A percentile compares a stretch with the other conserved stretches of the same genome.
phyloP scores from a whole-genome alignment of 305 asterid genomes.

The Fraxinus platypoda region DNA sequence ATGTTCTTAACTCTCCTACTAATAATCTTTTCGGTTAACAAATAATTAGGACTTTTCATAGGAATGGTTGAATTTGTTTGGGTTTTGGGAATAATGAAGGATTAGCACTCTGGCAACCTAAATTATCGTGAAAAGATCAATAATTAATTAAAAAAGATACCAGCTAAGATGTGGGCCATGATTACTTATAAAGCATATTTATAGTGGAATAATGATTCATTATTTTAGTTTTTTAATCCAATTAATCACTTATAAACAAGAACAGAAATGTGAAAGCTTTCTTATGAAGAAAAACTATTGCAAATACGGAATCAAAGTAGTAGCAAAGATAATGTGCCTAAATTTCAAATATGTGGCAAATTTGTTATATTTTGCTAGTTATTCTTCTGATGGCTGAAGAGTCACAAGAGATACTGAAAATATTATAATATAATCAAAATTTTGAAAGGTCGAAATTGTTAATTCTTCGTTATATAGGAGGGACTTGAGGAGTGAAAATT shows the following conservation, averaged over 20 bases:
- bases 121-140: slow-evolving; percentile 25
- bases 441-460: not conserved
- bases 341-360: not conserved
- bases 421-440: too few relatives aligned
- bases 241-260: slow-evolving; percentile 10
- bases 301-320: not conserved
- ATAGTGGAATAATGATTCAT: slow-evolving; percentile 17
- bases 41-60: not conserved
- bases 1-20: too few relatives aligned
- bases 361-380: not conserved
- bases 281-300: not conserved
- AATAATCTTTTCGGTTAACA: not conserved
- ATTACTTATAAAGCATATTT: slow-evolving; percentile 14
- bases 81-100: slow-evolving; percentile 8
- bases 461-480: not conserved
- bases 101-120: slow-evolving; percentile 22
- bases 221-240: not conserved
- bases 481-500: not conserved
- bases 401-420: not conserved
- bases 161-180: slow-evolving; percentile 36
- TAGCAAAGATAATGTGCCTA: not conserved
- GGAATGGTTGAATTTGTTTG: not conserved
- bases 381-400: not conserved
- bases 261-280: not conserved
- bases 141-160: slow-evolving; percentile 24